These are phyloP conservation scores for Aegilops longissima DNA, from an alignment of 176 grass and related monocot genomes.

Conservation along the genomic window DNA sequence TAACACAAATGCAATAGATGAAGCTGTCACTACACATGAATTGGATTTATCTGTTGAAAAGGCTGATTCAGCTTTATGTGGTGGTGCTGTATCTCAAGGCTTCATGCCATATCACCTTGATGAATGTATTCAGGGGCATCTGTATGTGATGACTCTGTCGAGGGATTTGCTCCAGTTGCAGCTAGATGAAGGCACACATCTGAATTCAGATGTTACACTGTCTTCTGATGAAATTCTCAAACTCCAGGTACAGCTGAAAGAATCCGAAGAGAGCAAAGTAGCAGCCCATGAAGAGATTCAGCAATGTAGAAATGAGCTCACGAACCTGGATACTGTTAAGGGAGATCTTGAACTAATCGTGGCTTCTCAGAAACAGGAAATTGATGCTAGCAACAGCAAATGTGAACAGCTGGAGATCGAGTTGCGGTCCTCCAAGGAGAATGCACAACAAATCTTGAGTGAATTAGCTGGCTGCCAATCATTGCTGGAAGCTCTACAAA, in stretches of 20 bases:
- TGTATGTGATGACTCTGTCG: slow-evolving; percentile 55
- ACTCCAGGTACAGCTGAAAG: slow-evolving; percentile 45
- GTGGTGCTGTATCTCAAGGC: neutral
- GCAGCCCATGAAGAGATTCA: slow-evolving; percentile 46
- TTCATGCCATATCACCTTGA: slow-evolving; percentile 43
- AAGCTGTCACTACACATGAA: slow-evolving; percentile 25
- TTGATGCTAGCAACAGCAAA: slow-evolving; percentile 39
- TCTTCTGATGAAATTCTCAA: slow-evolving; percentile 51
- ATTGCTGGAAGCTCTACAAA: slow-evolving; percentile 58
- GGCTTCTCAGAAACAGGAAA: slow-evolving; percentile 45
- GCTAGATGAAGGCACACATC: slow-evolving; percentile 49
- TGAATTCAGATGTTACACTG: slow-evolving; percentile 37
- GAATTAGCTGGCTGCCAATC: slow-evolving; percentile 51
- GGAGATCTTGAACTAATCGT: slow-evolving; percentile 50
- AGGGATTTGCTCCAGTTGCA: slow-evolving; percentile 80
- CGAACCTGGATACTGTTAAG: slow-evolving; percentile 39
- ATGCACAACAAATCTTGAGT: slow-evolving; percentile 23
- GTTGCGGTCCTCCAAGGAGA: slow-evolving; percentile 49
- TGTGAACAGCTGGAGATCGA: slow-evolving; percentile 56
- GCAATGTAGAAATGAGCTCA: slow-evolving; percentile 63
- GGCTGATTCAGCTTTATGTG: slow-evolving; percentile 26
- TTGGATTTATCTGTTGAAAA: slow-evolving; percentile 37
- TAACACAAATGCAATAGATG: slow-evolving; percentile 25
- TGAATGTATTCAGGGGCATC: slow-evolving; percentile 56
- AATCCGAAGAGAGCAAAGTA: slow-evolving; percentile 53